Conservation (phyloP, 768 basidiomycete genomes). For the Leccinum barrowsii region DNA sequence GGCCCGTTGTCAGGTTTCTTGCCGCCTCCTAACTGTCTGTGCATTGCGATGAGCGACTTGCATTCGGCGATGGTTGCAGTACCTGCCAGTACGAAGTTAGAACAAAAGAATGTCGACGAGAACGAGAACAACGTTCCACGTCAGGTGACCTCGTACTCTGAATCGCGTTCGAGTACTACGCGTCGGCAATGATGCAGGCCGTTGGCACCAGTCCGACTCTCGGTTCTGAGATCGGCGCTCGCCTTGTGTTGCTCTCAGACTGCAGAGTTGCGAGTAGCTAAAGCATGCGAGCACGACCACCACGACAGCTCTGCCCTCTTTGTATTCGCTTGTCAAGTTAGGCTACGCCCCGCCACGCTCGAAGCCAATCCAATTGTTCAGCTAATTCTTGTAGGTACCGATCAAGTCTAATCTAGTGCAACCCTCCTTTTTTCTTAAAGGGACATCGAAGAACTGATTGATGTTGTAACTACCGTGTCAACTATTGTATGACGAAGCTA, state of each 20-base stretch:
- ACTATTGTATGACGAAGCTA: not conserved
- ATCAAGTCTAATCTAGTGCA: constrained; percentile 1
- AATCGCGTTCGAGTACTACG: not conserved
- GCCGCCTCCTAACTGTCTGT: not conserved
- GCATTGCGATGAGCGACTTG: not conserved
- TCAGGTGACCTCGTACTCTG: not conserved
- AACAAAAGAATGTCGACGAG: not conserved
- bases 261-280: not conserved
- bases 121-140: not conserved
- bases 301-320: not conserved
- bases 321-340: not conserved
- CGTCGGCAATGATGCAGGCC: constrained; percentile 1
- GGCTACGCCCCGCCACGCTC: not conserved
- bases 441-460: not conserved
- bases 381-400: not conserved
- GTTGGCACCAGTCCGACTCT: not conserved
- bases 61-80: not conserved
- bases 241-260: not conserved
- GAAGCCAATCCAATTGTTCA: not conserved
- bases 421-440: not conserved
- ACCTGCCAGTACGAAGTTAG: not conserved
- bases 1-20: not conserved
- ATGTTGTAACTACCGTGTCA: not conserved
- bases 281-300: not conserved
- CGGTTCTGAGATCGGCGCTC: not conserved